phyloP scores from a whole-genome alignment of 441 rosid species.

The Lepidium campestre region DNA sequence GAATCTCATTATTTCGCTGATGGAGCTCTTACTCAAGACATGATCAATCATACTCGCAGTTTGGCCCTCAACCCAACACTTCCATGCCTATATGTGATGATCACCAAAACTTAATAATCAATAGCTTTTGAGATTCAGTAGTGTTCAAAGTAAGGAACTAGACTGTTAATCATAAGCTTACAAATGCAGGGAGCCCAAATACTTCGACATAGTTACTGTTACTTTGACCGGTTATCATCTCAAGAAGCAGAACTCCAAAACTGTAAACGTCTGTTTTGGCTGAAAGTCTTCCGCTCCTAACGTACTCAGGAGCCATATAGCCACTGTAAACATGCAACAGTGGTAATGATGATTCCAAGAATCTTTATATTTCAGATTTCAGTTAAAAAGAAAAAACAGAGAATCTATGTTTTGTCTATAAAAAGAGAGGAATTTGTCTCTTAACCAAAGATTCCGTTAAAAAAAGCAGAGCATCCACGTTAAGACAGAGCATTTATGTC shows the following conservation, averaged over 20 bases:
- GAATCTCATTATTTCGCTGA: not conserved
- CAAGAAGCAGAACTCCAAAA: not conserved
- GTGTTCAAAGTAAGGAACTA: not conserved
- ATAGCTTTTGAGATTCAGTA: not conserved
- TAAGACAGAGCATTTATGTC: no score
- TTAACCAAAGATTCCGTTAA: no score
- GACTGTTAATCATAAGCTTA: not conserved
- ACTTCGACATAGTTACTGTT: not conserved
- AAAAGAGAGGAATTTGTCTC: no score
- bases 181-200: not conserved
- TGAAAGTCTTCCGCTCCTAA: not conserved
- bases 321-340: not conserved
- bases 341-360: no score
- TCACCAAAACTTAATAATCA: no score
- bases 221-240: conserved; percentile 3
- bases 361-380: no score
- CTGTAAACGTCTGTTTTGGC: conserved; percentile 6
- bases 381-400: no score
- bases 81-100: conserved; percentile 1
- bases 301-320: conserved; percentile 14
- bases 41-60: not conserved
- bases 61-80: not conserved
- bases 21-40: not conserved
- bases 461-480: no score
- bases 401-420: no score